Conservation (phyloP, 208 protist genomes). For the Lotmaria passim region DNA sequence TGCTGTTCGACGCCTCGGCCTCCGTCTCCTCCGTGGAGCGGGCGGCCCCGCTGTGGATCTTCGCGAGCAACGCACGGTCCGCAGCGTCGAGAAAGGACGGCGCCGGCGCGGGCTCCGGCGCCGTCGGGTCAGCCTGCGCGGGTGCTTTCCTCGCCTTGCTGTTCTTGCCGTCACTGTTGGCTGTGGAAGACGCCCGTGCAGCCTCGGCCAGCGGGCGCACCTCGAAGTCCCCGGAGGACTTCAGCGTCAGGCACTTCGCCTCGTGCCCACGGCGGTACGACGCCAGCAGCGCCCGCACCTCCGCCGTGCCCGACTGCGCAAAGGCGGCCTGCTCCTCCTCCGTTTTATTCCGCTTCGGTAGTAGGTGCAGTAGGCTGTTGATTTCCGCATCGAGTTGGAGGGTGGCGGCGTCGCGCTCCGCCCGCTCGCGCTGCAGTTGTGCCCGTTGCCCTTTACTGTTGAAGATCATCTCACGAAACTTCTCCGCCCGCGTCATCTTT, state of each 20-base stretch:
- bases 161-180: background rate
- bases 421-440: slow-evolving; percentile 70
- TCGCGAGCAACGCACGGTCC: slow-evolving; percentile 32
- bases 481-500: slow-evolving; percentile 61
- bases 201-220: slow-evolving; percentile 28
- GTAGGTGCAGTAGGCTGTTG: slow-evolving; percentile 66
- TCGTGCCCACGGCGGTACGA: slow-evolving; percentile 47
- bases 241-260: slow-evolving; percentile 58
- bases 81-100: slow-evolving; percentile 28
- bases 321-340: slow-evolving; percentile 73
- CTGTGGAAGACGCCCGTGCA: background rate
- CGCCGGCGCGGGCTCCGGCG: background rate
- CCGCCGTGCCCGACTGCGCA: slow-evolving; percentile 50
- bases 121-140: slow-evolving; percentile 1
- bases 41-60: slow-evolving; percentile 27
- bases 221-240: slow-evolving; percentile 45
- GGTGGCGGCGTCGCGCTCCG: slow-evolving; percentile 60
- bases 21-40: slow-evolving; percentile 20
- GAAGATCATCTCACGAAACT: slow-evolving; percentile 70
- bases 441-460: slow-evolving; percentile 67
- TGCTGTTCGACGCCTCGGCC: background rate
- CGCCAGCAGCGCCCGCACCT: slow-evolving; percentile 63
- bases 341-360: slow-evolving; percentile 63
- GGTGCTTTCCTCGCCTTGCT: background rate
- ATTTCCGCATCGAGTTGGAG: slow-evolving; percentile 73